A percentile compares a stretch with the other conserved stretches of the same genome.
These are phyloP conservation scores for Acacia melanoxylon DNA, from an alignment of 306 rosid species.

Conservation along the genomic window DNA sequence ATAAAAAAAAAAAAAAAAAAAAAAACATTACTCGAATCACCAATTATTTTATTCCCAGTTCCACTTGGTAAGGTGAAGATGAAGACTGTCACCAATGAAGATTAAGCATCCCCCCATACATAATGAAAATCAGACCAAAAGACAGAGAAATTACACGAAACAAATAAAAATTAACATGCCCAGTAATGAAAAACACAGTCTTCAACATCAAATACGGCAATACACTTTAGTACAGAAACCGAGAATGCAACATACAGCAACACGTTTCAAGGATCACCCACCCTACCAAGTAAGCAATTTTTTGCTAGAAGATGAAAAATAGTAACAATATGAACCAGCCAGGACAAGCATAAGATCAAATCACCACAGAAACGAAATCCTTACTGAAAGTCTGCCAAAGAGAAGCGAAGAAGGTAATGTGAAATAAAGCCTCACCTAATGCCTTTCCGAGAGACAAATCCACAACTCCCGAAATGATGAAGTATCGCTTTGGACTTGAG, in stretches of 20 bases:
- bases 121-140: slow-evolving; percentile 24
- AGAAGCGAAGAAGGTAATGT: not conserved
- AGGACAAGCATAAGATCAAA: not conserved
- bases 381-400: not conserved
- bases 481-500: slow-evolving; percentile 26
- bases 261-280: slow-evolving; percentile 25
- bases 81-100: slow-evolving; percentile 13
- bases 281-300: slow-evolving; percentile 13
- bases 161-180: slow-evolving; percentile 13
- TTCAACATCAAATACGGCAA: slow-evolving; percentile 1
- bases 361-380: slow-evolving; percentile 19
- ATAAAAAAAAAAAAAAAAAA: not conserved
- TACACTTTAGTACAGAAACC: slow-evolving; percentile 17
- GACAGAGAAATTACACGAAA: not conserved
- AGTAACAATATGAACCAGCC: not conserved
- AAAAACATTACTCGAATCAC: not conserved
- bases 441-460: slow-evolving; percentile 2
- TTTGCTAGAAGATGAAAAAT: not conserved
- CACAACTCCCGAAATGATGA: slow-evolving; percentile 9
- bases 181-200: slow-evolving; percentile 21
- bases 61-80: slow-evolving; percentile 16
- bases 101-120: not conserved
- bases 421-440: slow-evolving; percentile 30
- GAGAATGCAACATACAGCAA: slow-evolving; percentile 33
- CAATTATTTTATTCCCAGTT: not conserved